Evolutionary conservation across 441 rosid species (phyloP), one percentile per base, ranked within the genome.

Genomic region (Omphalea diandra): DNA sequence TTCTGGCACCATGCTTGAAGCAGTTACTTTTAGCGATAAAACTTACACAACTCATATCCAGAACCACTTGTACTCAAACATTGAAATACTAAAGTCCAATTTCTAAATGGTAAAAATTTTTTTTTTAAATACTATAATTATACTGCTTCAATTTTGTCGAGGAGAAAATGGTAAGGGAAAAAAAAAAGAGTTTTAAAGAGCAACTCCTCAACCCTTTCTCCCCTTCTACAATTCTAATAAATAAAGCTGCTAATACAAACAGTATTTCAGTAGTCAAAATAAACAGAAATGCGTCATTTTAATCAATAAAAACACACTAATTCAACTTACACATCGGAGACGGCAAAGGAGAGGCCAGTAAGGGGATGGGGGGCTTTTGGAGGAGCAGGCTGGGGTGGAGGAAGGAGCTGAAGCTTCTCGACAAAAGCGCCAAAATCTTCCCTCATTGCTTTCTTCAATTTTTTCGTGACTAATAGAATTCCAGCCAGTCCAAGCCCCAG

Each of bases 301-400:
- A n/a, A n/a, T n/a, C n/a, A n/a, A n/a, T n/a, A n/a, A n/a, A n/a
- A n/a, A n/a, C n/a, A n/a, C n/a, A n/a, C n/a, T n/a, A n/a, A n/a
- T n/a, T n/a, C n/a, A n/a, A n/a, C 81, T 63, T 82, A 95, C 99
- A 90, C 18, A 79, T 95, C 99, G 72, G 98, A 93, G 53, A 91
- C 86, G 56, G 97, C 90, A 73, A 95, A 93, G 24, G 86, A 69
- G 80, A 95, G 95, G 41, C 81, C 89, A 46, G 95, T 87, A 76
- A 95, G 97, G 22, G 97, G 98, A 66, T 95, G 99, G 31, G 93
- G 98, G 36, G 99, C 99, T 76, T 93, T 95, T 52, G 97, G 99
- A 73, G 99, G 99, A 68, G 96, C 83, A 24, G 99, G 99, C 72
- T 80, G 99, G 17, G 99, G 99, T n/a, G 99, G 99, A 67, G 99